phyloP scores from a whole-genome alignment of 108 stramenopile species.

The Skeletonema menzelii region DNA sequence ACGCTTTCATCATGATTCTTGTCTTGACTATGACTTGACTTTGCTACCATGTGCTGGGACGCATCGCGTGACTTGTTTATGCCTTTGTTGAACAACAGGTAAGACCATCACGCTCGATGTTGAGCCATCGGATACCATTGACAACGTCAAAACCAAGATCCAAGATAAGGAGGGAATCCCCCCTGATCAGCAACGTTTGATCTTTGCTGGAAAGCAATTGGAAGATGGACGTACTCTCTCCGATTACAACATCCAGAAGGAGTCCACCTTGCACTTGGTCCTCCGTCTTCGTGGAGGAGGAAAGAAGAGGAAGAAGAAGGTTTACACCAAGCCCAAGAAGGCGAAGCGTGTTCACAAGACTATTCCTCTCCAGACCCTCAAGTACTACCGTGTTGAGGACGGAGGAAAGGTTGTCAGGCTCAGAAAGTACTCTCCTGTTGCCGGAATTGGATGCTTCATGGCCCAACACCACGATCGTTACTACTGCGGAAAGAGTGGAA shows the following conservation, averaged over 20 bases:
- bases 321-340: conserved; percentile 99
- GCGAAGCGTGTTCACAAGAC: conserved; percentile 93
- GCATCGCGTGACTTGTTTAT: conserved; percentile 20
- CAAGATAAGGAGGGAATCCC: conserved; percentile 98
- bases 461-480: conserved; percentile 98
- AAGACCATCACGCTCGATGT: conserved; percentile 97
- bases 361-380: conserved; percentile 95
- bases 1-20: background rate
- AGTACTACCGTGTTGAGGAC: conserved; percentile 99
- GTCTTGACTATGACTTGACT: background rate
- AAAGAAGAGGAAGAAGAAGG: conserved; percentile 98
- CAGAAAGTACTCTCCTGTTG: conserved; percentile 94
- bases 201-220: conserved; percentile 97
- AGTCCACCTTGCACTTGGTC: conserved; percentile 81
- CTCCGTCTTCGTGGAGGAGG: conserved; percentile 70
- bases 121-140: conserved; percentile 96
- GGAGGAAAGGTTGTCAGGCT: conserved; percentile 96
- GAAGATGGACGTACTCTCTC: conserved; percentile 93
- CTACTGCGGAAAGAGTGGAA: conserved; percentile 98
- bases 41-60: conserved; percentile 30
- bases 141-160: conserved; percentile 95
- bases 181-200: conserved; percentile 96
- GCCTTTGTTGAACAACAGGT: conserved; percentile 4
- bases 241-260: conserved; percentile 97
- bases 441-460: conserved; percentile 99